A percentile compares a stretch with the other conserved stretches of the same genome.
Evolutionary conservation across 2,329 filamentous ascomycete genomes (phyloP).

Genomic region (Pseudopyricularia cyperi): DNA sequence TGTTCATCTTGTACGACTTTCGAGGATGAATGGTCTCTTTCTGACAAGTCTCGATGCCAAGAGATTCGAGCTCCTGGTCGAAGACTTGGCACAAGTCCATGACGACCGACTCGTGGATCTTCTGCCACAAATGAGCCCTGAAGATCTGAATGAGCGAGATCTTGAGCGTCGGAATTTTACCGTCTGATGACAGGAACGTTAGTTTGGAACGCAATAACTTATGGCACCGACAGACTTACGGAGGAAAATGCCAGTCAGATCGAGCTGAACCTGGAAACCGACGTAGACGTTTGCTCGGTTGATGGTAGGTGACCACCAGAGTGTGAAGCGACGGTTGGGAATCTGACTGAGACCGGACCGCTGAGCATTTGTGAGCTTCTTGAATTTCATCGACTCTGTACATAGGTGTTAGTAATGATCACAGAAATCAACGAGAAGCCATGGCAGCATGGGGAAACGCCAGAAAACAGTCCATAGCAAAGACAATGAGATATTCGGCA

Average conservation of each 20-base stretch:
- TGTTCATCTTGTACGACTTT: constrained; percentile 99
- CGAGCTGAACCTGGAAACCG: constrained; percentile 77
- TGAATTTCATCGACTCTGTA: constrained; percentile 71
- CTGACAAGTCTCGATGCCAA: constrained; percentile 94
- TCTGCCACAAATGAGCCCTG: constrained; percentile 98
- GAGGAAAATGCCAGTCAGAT: constrained; percentile 96
- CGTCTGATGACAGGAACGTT: constrained; percentile 30
- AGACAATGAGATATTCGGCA: no score
- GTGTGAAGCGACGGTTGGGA: constrained; percentile 91
- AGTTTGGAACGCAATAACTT: not conserved
- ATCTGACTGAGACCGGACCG: constrained; percentile 96
- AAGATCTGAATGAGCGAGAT: constrained; percentile 99
- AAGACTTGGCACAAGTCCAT: constrained; percentile 99
- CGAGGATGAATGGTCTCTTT: constrained; percentile 98
- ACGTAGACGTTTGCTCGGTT: constrained; percentile 96
- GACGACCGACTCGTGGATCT: constrained; percentile 96
- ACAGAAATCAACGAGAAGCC: constrained; percentile 30
- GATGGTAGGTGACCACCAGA: constrained; percentile 73
- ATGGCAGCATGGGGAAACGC: no score
- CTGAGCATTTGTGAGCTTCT: constrained; percentile 96
- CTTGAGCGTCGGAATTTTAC: constrained; percentile 95
- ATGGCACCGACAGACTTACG: constrained; percentile 18
- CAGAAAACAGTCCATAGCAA: no score
- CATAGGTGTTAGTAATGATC: constrained; percentile 35
- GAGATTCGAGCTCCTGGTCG: constrained; percentile 88